phyloP scores from a whole-genome alignment of 1,139 yeast genomes.

The Debaryomyces sp. region DNA sequence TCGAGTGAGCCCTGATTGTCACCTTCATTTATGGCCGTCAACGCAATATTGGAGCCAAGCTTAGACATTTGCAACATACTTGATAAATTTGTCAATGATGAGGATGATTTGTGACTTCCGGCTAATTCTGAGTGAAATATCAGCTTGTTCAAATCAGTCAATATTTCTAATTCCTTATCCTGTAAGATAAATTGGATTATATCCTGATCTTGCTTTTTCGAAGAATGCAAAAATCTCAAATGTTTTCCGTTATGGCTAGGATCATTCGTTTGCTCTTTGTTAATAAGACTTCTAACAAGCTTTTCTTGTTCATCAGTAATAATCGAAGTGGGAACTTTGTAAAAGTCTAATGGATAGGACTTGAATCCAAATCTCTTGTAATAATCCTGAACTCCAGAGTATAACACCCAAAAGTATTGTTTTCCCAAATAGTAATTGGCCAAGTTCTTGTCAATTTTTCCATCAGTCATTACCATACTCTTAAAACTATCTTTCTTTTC shows the following conservation, averaged over 20 bases:
- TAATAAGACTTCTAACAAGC: conserved; percentile 23
- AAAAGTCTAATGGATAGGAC: conserved; percentile 38
- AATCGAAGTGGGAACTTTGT: conserved; percentile 32
- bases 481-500: conserved; percentile 31
- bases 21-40: conserved; percentile 23
- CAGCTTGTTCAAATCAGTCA: conserved; percentile 42
- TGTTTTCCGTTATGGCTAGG: conserved; percentile 28
- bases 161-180: conserved; percentile 38
- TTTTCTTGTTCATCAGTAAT: conserved; percentile 21
- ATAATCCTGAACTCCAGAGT: conserved; percentile 37
- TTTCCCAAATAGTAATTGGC: conserved; percentile 41
- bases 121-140: conserved; percentile 38
- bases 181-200: conserved; percentile 36
- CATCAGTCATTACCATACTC: conserved; percentile 33
- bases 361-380: conserved; percentile 46
- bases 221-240: conserved; percentile 29
- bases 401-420: conserved; percentile 42
- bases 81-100: conserved; percentile 38
- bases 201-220: conserved; percentile 31
- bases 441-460: conserved; percentile 31
- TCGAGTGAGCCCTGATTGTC: conserved; percentile 5
- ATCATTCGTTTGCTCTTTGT: conserved; percentile 9
- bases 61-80: conserved; percentile 27
- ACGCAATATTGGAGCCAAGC: conserved; percentile 25
- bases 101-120: conserved; percentile 36